phyloP scores from a whole-genome alignment of 305 asterid genomes.

The Salvia sclarea region DNA sequence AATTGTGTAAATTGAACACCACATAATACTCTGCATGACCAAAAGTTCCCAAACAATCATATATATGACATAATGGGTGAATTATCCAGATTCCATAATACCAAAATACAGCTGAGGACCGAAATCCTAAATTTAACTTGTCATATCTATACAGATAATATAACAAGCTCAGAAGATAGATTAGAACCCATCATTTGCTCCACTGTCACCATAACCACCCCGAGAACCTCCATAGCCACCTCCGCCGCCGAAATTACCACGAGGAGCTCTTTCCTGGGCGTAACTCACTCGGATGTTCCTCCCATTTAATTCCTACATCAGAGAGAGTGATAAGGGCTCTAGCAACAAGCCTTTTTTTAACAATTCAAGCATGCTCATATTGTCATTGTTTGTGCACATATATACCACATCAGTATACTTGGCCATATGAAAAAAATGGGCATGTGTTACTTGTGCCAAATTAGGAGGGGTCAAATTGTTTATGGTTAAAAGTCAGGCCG shows the following conservation, averaged over 20 bases:
- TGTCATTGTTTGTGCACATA: too few relatives aligned
- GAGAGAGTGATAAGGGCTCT: not conserved
- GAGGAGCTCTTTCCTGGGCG: conserved; percentile 67
- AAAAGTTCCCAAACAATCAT: conserved; percentile 1
- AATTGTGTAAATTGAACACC: not conserved
- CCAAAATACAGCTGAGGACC: too few relatives aligned
- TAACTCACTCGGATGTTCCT: conserved; percentile 73
- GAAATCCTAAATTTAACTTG: too few relatives aligned
- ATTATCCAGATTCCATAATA: too few relatives aligned
- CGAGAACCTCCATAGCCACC: conserved; percentile 38
- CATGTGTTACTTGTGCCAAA: not conserved
- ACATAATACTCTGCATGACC: too few relatives aligned
- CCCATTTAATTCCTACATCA: conserved; percentile 57
- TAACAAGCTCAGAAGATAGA: conserved; percentile 8
- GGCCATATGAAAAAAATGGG: not conserved
- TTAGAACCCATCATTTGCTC: conserved; percentile 46
- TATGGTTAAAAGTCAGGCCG: too few relatives aligned
- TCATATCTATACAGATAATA: too few relatives aligned
- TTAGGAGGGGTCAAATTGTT: not conserved
- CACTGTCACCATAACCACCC: conserved; percentile 40
- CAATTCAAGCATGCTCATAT: too few relatives aligned
- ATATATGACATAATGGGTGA: not conserved
- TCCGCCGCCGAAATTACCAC: conserved; percentile 36
- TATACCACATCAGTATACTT: not conserved
- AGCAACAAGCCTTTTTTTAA: not conserved